Evolutionary conservation across 768 basidiomycete species (phyloP).

Genomic region (Tulasnella sp.): DNA sequence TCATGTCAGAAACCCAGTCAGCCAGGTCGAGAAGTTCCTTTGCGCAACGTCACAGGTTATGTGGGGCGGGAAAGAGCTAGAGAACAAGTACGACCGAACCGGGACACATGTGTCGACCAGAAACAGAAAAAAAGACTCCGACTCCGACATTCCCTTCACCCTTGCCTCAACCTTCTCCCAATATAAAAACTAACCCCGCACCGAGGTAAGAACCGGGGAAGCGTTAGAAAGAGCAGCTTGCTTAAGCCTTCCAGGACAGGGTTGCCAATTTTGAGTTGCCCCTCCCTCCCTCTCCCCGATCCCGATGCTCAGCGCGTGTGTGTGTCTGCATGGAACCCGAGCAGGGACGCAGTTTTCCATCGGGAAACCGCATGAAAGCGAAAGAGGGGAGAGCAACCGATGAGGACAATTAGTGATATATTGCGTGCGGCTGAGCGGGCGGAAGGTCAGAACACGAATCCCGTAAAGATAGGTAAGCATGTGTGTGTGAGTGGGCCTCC

Average conservation of each 20-base stretch:
- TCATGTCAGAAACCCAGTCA: background rate
- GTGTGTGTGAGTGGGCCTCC: too few species aligned
- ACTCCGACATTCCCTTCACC: background rate
- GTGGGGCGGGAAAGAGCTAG: background rate
- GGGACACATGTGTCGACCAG: background rate
- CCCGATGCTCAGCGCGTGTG: background rate
- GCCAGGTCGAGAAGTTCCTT: background rate
- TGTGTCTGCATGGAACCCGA: background rate
- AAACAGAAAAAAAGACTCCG: background rate
- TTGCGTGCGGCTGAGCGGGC: background rate
- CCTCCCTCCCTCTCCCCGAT: background rate
- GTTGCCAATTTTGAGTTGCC: constrained; percentile 5
- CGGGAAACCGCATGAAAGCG: background rate
- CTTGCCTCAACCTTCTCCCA: background rate
- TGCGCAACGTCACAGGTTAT: too few species aligned
- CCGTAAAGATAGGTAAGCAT: too few species aligned
- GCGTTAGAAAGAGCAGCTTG: too few species aligned
- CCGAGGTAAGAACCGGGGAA: background rate
- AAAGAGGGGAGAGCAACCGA: background rate
- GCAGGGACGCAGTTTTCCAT: background rate
- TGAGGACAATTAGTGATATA: constrained; percentile 2
- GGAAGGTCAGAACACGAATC: background rate
- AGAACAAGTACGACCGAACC: background rate
- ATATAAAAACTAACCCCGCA: background rate
- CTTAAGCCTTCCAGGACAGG: background rate